A percentile compares a stretch with the other conserved stretches of the same genome.
Evolutionary conservation across 768 basidiomycete species (phyloP).

Genomic region (Hericium coralloides): DNA sequence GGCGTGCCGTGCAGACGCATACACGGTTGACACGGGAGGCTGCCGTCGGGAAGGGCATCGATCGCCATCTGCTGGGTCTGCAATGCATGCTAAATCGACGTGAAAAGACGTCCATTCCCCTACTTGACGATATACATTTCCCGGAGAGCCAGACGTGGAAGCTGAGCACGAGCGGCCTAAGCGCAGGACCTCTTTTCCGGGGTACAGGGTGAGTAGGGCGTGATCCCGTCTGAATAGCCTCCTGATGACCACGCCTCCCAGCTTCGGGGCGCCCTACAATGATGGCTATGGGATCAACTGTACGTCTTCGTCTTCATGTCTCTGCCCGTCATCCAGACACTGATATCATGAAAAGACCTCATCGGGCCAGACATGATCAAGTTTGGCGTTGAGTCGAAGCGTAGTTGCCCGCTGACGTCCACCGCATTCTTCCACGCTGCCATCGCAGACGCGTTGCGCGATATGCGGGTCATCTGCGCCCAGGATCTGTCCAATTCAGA

Average conservation of each 20-base stretch:
- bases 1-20: conserved; percentile 63
- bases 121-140: conserved; percentile 79
- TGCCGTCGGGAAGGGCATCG: conserved; percentile 75
- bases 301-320: conserved; percentile 34
- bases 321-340: conserved; percentile 8
- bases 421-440: conserved; percentile 58
- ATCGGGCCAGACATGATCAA: conserved; percentile 72
- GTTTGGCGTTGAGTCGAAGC: conserved; percentile 91
- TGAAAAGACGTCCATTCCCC: conserved; percentile 43
- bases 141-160: conserved; percentile 74
- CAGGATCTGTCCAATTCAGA: conserved; percentile 3
- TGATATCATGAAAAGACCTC: conserved; percentile 46
- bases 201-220: conserved; percentile 63
- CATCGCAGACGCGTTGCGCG: conserved; percentile 50
- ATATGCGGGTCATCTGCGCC: conserved; percentile 43
- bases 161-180: conserved; percentile 83
- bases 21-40: conserved; percentile 66
- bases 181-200: conserved; percentile 76
- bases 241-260: conserved; percentile 16
- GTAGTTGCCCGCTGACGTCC: conserved; percentile 58
- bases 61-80: conserved; percentile 86
- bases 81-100: conserved; percentile 49
- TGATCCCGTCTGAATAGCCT: not conserved
- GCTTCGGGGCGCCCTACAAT: conserved; percentile 71
- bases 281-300: conserved; percentile 96